A percentile compares a stretch with the other conserved stretches of the same genome.
Conservation (phyloP, 2,329 filamentous ascomycete genomes). For the Aspergillus quadrilineatus region DNA sequence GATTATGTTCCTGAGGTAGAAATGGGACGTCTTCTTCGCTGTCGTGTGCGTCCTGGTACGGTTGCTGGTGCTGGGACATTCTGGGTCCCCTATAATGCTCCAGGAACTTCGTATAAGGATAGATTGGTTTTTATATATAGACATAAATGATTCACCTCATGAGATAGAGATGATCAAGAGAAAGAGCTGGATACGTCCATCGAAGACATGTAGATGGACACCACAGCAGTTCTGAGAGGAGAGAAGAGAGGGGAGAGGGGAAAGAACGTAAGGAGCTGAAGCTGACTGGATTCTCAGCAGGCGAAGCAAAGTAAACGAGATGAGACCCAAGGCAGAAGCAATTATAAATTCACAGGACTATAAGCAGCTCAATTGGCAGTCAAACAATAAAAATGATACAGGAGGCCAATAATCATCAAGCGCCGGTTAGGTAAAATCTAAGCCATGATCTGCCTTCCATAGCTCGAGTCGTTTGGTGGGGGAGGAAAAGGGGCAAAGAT, state of each 20-base stretch:
- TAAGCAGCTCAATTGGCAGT: not conserved
- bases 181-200: not conserved
- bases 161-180: not conserved
- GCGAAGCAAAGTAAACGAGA: not conserved
- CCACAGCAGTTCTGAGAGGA: not conserved
- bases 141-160: not conserved
- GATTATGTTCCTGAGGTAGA: not conserved
- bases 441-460: not conserved
- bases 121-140: not conserved
- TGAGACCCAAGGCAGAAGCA: not conserved
- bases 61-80: not conserved
- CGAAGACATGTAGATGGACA: not conserved
- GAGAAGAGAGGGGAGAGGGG: not conserved
- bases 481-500: not conserved
- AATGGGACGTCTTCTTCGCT: not conserved
- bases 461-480: not conserved
- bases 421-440: not conserved
- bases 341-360: not conserved
- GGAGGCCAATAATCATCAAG: not conserved
- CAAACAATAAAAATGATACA: not conserved
- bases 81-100: not conserved
- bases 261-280: not conserved
- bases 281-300: not conserved
- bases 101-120: not conserved
- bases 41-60: not conserved